Percentiles rank a stretch among this genome's conserved stretches.
phyloP scores from a whole-genome alignment of 2,329 filamentous ascomycete genomes.

The Leptographium procerum region DNA sequence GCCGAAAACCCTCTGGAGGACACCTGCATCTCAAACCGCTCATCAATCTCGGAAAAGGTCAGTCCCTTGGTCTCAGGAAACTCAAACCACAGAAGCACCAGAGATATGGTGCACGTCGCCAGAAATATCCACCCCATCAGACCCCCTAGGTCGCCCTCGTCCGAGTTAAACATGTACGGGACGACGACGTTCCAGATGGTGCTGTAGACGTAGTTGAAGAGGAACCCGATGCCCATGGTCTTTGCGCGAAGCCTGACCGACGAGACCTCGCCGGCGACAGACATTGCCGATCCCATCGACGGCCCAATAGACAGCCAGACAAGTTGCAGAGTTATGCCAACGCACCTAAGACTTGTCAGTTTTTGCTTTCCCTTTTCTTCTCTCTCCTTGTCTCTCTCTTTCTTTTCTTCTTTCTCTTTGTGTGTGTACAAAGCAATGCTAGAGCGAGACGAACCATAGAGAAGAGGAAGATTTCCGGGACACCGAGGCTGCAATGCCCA shows the following conservation, averaged over 20 bases:
- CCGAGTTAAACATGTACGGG: constrained; percentile 5
- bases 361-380: no score
- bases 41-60: neutral
- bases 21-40: neutral
- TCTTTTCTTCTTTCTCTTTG: no score
- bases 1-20: no score
- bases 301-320: neutral
- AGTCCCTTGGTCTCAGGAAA: neutral
- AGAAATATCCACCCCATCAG: neutral
- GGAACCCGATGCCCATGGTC: neutral
- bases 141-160: constrained; percentile 4
- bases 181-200: constrained; percentile 4
- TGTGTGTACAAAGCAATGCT: no score
- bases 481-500: neutral
- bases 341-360: no score
- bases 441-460: no score
- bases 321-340: neutral
- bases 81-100: neutral
- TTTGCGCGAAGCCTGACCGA: neutral
- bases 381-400: no score
- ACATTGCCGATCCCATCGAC: neutral
- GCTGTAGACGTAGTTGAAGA: neutral
- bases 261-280: constrained; percentile 1
- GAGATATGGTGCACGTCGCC: neutral
- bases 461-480: neutral